Evolutionary conservation across 805 yeast species (phyloP), one percentile per base, ranked within the genome.

Genomic region (Scheffersomyces amazonensis): DNA sequence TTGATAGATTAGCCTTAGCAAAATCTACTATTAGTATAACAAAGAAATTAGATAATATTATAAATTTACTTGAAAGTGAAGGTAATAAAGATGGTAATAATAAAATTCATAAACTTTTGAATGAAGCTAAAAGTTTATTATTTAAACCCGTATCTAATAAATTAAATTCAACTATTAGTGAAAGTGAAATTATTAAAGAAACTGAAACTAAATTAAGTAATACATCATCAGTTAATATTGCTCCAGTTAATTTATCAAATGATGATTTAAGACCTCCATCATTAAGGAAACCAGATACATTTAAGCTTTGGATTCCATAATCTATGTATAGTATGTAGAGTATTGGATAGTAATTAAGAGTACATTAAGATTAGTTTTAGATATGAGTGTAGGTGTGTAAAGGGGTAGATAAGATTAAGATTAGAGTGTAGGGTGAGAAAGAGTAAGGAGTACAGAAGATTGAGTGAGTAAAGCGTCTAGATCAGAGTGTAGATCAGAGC

Each of bases 1-100:
- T 82, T 34, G 88, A 84, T 48, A 66, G 88, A 40, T 54, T 86
- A 24, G 72, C 85, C n/a, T 69, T 85, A 46, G 72, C 83, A 31
- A 81, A 79, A 52, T 69, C 79, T 13, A 75, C 87, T 1, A 62
- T 71, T 15, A 50, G 66, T 2, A 66, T 83, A 4, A 61, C 78
- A 32, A 55, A 67, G 28, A 82, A 76, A 49, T 54, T 80, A 32
- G 56, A 58, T 32, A 66, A 64, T 25, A 64, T 63, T 3, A 49
- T 66, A 28, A 36, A 44, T 5, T 37, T 39, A 15, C 24, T 53
- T n/a, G 49, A 47, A 28, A 37, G 39, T 7, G 36, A 37, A 10
- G 39, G 28, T 5, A 31, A 33, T 15, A 37, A 44, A 16, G 38
- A 34, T 29, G 40, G 37, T 15, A 11, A 43, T 7, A 36, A 42